Conservation (phyloP, 345 rosid genomes). For the Sonneratia alba region DNA sequence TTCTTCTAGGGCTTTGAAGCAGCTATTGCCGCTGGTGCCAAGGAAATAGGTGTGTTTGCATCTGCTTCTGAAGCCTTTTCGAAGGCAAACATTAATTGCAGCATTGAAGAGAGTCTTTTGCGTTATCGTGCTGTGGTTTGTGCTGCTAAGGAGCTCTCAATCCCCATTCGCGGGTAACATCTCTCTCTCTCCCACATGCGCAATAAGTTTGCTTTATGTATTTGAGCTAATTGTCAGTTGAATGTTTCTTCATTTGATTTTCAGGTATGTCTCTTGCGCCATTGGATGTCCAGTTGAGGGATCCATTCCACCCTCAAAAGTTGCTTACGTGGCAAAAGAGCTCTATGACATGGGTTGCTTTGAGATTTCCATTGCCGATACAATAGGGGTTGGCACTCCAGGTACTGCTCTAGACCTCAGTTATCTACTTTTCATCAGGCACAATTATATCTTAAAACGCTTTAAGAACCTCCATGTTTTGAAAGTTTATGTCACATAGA, state of each 20-base stretch:
- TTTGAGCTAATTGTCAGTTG: not conserved
- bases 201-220: not conserved
- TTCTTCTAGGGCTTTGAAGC: slow-evolving; percentile 59
- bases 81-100: slow-evolving; percentile 66
- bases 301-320: slow-evolving; percentile 55
- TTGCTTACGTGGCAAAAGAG: slow-evolving; percentile 83
- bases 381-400: slow-evolving; percentile 87
- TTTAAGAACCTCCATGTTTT: not conserved
- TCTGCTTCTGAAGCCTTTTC: slow-evolving; percentile 79
- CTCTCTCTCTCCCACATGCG: not conserved
- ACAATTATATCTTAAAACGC: not conserved
- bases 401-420: slow-evolving; percentile 35
- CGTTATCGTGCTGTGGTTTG: slow-evolving; percentile 48
- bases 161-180: slow-evolving; percentile 68
- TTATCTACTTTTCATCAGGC: not conserved
- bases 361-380: slow-evolving; percentile 85
- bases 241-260: not conserved
- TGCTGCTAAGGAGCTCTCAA: slow-evolving; percentile 46
- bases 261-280: slow-evolving; percentile 88
- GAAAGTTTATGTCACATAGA: too few species aligned
- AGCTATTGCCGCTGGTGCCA: slow-evolving; percentile 70
- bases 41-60: slow-evolving; percentile 70
- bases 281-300: slow-evolving; percentile 92
- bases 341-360: slow-evolving; percentile 91
- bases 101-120: slow-evolving; percentile 62